Base-by-base conservation (phyloP, 2,329 filamentous ascomycete species). In the Grosmannia huntii region DNA sequence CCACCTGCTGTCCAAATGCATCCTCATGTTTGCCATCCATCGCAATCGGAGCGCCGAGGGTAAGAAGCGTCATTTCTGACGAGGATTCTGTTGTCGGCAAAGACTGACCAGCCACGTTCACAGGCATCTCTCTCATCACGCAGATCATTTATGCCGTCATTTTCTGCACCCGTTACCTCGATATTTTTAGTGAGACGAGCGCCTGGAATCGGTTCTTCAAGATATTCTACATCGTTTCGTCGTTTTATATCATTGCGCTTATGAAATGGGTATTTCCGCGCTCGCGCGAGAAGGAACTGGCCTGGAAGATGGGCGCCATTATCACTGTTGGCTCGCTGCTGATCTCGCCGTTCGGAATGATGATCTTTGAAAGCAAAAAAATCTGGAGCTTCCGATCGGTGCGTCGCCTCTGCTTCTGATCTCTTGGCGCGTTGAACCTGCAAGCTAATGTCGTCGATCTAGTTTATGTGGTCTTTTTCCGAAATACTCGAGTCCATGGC, bases 401-500 rank as follows among this genome's bases (percentile, higher is more conserved):
- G 67, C 63, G 76, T 31, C 1, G 7, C 41, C 36, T 41, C 53
- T n/a, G 25, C 33, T 52, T 21, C 46, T 23, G 51, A 14, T 6
- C 14, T 9, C 11, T 19, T 19, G 28, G 4, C 14, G 16, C 10
- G 49, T 31, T 19, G 25, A 6, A 4, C 25, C 3, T n/a, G 25
- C 25, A 31, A 53, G 19, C 53, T 56, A 48, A 31, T 41, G 44
- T 36, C 19, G 41, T 14, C 10, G 9, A 2, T 31, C 1, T 66
- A 95, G 88, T 81, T 87, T 68, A 78, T 89, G 62, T 95, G 89
- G 87, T 81, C 85, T 59, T 96, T 96, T 73, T 95, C 89, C 36
- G 85, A 94, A 65, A 87, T 96, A 64, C 86, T 97, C 67, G 92
- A 97, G 73, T 92, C 90, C 38, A 83, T 95, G 61, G 94, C 88